Conservation (phyloP, 2,329 filamentous ascomycete genomes). For the Cladophialophora bantiana region DNA sequence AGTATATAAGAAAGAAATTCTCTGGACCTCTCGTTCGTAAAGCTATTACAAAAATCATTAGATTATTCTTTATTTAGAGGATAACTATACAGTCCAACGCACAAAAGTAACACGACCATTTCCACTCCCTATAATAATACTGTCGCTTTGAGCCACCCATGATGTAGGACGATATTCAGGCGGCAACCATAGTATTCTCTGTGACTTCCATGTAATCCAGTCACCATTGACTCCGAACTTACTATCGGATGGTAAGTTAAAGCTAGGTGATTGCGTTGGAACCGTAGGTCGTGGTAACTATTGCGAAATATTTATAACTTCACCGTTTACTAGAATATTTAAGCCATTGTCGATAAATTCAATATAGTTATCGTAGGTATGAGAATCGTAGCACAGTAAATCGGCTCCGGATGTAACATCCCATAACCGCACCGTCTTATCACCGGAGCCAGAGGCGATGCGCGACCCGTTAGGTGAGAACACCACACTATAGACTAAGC, state of each 20-base stretch:
- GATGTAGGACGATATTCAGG: not conserved
- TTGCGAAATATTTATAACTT: not conserved
- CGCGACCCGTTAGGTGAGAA: conserved; percentile 40
- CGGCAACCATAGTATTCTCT: not conserved
- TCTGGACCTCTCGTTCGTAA: not conserved
- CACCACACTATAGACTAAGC: conserved; percentile 22
- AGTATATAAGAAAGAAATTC: not conserved
- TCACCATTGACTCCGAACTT: not conserved
- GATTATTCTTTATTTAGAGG: not conserved
- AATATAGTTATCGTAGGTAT: not conserved
- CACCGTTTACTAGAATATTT: not conserved
- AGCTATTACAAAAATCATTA: not conserved
- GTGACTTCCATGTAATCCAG: not conserved
- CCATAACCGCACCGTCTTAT: too few species aligned
- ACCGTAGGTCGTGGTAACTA: not conserved
- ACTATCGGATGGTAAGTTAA: not conserved
- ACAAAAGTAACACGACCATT: not conserved
- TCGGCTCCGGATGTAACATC: conserved; percentile 4
- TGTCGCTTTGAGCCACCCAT: not conserved
- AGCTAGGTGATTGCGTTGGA: not conserved
- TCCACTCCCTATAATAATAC: not conserved
- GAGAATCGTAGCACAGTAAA: not conserved
- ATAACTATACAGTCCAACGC: not conserved
- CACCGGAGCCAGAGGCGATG: conserved; percentile 27
- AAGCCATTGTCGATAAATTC: not conserved